A percentile compares a stretch with the other conserved stretches of the same genome.
Conservation (phyloP, 192 early-diverging fungal species). For the Entomortierella lignicola region DNA sequence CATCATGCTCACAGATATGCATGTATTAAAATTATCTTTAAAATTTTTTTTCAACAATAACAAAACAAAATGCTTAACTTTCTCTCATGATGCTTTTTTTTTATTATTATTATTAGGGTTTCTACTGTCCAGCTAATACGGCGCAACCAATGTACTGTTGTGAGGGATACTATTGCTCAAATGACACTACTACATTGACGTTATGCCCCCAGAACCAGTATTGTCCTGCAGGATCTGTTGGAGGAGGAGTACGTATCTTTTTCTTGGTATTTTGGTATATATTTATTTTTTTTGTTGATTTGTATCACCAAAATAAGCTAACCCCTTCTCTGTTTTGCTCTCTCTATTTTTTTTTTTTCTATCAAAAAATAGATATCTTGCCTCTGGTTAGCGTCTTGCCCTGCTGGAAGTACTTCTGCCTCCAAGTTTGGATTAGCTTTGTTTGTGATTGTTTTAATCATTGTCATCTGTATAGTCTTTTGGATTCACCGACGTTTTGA, state of each 20-base stretch:
- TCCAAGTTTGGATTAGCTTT: constrained; percentile 43
- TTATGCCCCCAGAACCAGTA: constrained; percentile 65
- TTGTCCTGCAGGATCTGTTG: constrained; percentile 64
- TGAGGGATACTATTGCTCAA: constrained; percentile 66
- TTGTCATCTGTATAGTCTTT: constrained; percentile 43
- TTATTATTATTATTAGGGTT: too few species aligned
- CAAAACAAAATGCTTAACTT: too few species aligned
- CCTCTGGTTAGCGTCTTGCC: constrained; percentile 44
- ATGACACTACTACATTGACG: constrained; percentile 51
- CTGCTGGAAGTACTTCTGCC: constrained; percentile 35
- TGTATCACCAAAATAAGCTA: too few species aligned
- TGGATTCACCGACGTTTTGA: constrained; percentile 33
- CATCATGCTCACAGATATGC: neutral
- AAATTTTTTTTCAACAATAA: too few species aligned
- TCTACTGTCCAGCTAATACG: constrained; percentile 63
- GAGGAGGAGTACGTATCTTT: constrained; percentile 22
- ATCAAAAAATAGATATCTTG: constrained; percentile 37
- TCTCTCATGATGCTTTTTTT: too few species aligned
- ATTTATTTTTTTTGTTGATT: too few species aligned
- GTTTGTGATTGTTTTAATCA: constrained; percentile 30
- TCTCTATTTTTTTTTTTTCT: too few species aligned
- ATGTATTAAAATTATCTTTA: neutral
- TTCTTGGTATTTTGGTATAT: neutral
- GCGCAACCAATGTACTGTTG: constrained; percentile 73
- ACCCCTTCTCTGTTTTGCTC: too few species aligned